A percentile compares a stretch with the other conserved stretches of the same genome.
Conservation (phyloP, 352 stramenopile genomes). For the Plasmopara halstedii region DNA sequence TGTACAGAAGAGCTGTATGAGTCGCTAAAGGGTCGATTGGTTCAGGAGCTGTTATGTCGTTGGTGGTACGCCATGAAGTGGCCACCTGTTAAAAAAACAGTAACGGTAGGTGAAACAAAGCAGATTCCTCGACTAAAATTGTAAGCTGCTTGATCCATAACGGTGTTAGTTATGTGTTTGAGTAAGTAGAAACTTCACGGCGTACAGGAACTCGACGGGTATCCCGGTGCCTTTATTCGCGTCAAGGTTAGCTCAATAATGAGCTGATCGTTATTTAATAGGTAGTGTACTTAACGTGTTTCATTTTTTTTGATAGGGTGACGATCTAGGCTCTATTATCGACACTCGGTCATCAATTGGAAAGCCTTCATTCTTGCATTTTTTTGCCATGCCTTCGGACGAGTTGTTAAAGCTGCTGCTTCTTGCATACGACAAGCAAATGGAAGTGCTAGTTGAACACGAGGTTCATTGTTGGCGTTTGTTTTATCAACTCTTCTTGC, state of each 20-base stretch:
- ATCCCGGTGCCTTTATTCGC: slow-evolving; percentile 67
- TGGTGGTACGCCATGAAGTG: slow-evolving; percentile 85
- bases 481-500: background rate
- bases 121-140: background rate
- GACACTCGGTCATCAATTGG: slow-evolving; percentile 57
- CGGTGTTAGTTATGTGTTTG: background rate
- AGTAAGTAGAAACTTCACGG: slow-evolving; percentile 66
- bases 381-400: slow-evolving; percentile 67
- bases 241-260: slow-evolving; percentile 41
- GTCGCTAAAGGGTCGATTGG: slow-evolving; percentile 64
- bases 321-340: slow-evolving; percentile 80
- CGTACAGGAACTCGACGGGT: slow-evolving; percentile 78
- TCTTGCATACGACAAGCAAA: slow-evolving; percentile 79
- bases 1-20: slow-evolving; percentile 77
- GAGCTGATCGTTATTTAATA: no score
- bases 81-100: slow-evolving; percentile 39
- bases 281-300: background rate
- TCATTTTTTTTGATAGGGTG: slow-evolving; percentile 30
- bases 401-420: slow-evolving; percentile 69
- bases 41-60: slow-evolving; percentile 73
- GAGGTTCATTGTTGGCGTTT: slow-evolving; percentile 27
- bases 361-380: slow-evolving; percentile 81
- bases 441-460: slow-evolving; percentile 63
- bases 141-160: background rate
- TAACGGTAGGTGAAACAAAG: slow-evolving; percentile 11